Evolutionary conservation across 148 eudicot species (phyloP).

Genomic region (Amaranthus cruentus): DNA sequence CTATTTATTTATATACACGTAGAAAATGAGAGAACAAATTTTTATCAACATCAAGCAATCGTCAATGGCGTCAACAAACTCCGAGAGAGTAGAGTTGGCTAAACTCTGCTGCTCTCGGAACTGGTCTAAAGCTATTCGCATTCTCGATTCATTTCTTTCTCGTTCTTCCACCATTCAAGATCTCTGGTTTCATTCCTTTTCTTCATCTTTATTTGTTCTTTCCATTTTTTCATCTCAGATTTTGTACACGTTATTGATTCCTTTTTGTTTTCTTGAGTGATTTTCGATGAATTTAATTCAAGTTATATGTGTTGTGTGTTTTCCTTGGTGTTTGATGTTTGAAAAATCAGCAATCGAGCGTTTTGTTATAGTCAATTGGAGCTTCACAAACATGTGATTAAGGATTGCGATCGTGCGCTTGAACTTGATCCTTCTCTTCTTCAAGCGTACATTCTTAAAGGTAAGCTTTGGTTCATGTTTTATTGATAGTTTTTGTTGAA

Average conservation of each 20-base stretch:
- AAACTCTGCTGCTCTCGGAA: conserved; percentile 78
- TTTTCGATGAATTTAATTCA: conserved; percentile 1
- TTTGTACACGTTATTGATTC: not conserved
- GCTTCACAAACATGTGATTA: conserved; percentile 95
- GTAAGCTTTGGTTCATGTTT: conserved; percentile 22
- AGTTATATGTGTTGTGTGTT: not conserved
- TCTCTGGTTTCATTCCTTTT: conserved; percentile 49
- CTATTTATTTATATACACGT: not conserved
- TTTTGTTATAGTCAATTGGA: conserved; percentile 94
- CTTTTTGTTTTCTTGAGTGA: not conserved
- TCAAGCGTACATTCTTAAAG: conserved; percentile 92
- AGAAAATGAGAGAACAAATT: conserved; percentile 2
- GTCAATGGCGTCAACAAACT: conserved; percentile 52
- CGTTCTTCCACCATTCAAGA: conserved; percentile 66
- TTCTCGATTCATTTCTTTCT: conserved; percentile 76
- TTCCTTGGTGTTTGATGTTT: conserved; percentile 8
- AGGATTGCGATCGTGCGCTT: conserved; percentile 91
- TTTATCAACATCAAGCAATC: conserved; percentile 8
- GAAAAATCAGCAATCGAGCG: conserved; percentile 74
- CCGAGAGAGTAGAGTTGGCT: conserved; percentile 72
- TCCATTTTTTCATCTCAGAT: not conserved
- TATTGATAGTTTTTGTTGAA: not conserved
- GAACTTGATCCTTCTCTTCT: conserved; percentile 69
- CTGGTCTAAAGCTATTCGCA: conserved; percentile 96
- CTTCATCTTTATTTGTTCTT: not conserved